Evolutionary conservation across 1,139 yeast genomes (phyloP).

Genomic region (Diutina neorugosa): DNA sequence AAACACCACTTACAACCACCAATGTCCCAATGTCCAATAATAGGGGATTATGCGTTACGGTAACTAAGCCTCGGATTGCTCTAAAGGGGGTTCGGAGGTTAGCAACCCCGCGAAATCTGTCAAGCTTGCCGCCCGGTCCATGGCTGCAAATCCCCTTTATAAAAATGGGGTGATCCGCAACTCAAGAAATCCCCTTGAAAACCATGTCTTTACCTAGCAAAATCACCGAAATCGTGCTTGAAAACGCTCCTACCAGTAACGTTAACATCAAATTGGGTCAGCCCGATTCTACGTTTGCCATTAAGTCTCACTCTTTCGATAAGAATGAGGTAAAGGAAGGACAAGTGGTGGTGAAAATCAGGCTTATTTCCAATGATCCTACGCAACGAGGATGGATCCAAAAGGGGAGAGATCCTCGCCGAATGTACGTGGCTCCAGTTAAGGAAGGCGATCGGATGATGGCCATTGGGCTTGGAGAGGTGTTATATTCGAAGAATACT

Average conservation of each 20-base stretch:
- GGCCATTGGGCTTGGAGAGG: conserved; percentile 38
- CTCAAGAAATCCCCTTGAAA: not conserved
- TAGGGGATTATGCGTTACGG: too few species aligned
- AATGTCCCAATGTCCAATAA: too few species aligned
- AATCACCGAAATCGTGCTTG: conserved; percentile 8
- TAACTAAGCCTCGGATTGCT: too few species aligned
- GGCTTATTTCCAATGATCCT: conserved; percentile 54
- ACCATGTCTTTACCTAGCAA: not conserved
- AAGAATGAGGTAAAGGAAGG: conserved; percentile 20
- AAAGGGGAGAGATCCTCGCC: conserved; percentile 23
- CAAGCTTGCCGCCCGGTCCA: too few species aligned
- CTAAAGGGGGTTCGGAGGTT: too few species aligned
- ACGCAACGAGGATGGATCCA: conserved; percentile 55
- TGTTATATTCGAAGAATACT: conserved; percentile 29
- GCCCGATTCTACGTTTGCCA: conserved; percentile 23
- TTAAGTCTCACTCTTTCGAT: conserved; percentile 13
- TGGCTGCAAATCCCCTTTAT: too few species aligned
- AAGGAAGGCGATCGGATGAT: conserved; percentile 35
- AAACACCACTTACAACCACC: too few species aligned
- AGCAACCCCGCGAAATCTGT: too few species aligned
- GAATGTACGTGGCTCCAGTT: conserved; percentile 37
- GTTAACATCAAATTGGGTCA: conserved; percentile 16
- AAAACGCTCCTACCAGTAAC: conserved; percentile 10
- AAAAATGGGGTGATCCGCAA: not conserved
- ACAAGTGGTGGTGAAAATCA: conserved; percentile 33